phyloP scores from a whole-genome alignment of 1,139 yeast genomes.

The Debaryomycetaceae sp. region DNA sequence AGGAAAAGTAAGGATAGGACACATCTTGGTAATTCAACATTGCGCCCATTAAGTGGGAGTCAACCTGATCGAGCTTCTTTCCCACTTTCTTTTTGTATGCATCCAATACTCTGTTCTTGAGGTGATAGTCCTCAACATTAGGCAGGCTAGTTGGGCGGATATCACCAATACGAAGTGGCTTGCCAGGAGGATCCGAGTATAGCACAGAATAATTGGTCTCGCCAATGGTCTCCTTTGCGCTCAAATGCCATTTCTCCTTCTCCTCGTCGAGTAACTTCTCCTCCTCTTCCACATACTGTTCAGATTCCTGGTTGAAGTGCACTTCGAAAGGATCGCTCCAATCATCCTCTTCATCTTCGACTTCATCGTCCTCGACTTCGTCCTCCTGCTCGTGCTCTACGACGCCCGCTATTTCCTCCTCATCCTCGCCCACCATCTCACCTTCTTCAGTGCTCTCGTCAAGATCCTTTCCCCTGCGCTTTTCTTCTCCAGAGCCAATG shows the following conservation, averaged over 20 bases:
- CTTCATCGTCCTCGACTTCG: conserved; percentile 24
- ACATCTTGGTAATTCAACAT: conserved; percentile 75
- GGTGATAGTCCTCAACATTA: conserved; percentile 7
- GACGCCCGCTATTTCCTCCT: conserved; percentile 22
- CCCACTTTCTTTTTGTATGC: conserved; percentile 16
- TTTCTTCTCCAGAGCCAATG: neutral
- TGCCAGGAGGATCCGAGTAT: conserved; percentile 30
- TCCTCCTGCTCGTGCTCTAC: conserved; percentile 27
- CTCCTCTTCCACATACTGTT: conserved; percentile 39
- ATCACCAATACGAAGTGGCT: conserved; percentile 1
- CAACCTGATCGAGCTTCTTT: conserved; percentile 13
- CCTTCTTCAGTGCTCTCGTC: conserved; percentile 25
- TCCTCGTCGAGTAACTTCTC: conserved; percentile 16
- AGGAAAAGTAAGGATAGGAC: conserved; percentile 49
- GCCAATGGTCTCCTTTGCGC: conserved; percentile 11
- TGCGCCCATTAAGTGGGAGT: conserved; percentile 44
- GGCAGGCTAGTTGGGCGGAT: conserved; percentile 6
- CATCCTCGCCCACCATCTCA: conserved; percentile 26
- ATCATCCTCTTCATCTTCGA: conserved; percentile 22
- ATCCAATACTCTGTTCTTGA: conserved; percentile 31
- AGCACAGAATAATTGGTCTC: conserved; percentile 21
- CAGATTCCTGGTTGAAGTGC: conserved; percentile 61
- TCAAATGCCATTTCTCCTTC: conserved; percentile 25
- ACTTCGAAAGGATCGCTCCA: conserved; percentile 62
- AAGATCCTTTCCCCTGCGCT: conserved; percentile 12